Conservation (phyloP, 1,284 basidiomycete genomes). For the Malassezia globosa region DNA sequence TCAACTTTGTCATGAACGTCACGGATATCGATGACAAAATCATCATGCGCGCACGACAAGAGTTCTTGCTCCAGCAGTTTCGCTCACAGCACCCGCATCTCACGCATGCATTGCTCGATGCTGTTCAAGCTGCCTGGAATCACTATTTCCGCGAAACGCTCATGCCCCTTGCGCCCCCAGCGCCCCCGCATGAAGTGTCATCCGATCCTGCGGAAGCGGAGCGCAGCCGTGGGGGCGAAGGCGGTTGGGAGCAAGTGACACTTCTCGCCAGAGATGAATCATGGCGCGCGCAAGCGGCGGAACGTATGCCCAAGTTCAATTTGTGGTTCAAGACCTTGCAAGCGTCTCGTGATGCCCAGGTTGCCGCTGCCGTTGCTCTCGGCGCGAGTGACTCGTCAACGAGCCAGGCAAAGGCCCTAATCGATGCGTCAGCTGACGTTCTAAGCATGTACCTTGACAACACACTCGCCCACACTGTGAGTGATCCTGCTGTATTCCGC, state of each 20-base stretch:
- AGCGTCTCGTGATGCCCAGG: conserved; percentile 32
- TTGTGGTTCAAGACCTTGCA: conserved; percentile 41
- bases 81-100: conserved; percentile 26
- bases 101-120: conserved; percentile 24
- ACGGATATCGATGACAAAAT: conserved; percentile 99
- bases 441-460: conserved; percentile 29
- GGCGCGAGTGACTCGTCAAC: conserved; percentile 22
- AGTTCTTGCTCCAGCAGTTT: conserved; percentile 53
- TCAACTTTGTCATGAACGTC: conserved; percentile 99
- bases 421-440: conserved; percentile 39
- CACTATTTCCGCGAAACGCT: conserved; percentile 37
- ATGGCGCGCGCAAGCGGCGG: conserved; percentile 28
- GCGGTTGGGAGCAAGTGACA: conserved; percentile 36
- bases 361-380: conserved; percentile 36
- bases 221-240: conserved; percentile 30
- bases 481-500: conserved; percentile 76
- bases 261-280: conserved; percentile 23
- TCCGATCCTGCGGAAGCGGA: conserved; percentile 21
- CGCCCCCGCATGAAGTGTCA: conserved; percentile 31
- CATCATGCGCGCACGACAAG: conserved; percentile 42
- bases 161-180: conserved; percentile 31
- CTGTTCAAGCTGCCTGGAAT: conserved; percentile 33
- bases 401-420: conserved; percentile 22
- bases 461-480: conserved; percentile 59
- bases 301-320: conserved; percentile 38